Evolutionary conservation across 2,329 filamentous ascomycete genomes (phyloP).

Genomic region (Conoideocrella luteorostrata): DNA sequence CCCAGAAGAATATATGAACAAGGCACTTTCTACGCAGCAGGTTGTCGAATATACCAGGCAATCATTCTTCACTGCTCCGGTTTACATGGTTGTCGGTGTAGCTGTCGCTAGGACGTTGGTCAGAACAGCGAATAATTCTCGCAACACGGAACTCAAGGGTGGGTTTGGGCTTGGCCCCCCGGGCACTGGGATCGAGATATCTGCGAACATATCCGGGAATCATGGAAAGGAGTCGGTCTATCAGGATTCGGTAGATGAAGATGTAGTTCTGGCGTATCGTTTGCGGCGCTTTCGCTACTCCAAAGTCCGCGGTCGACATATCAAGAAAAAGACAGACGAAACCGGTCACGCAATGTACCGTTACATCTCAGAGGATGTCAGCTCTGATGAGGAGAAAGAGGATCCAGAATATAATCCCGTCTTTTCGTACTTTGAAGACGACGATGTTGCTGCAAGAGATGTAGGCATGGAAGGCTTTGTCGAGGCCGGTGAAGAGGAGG

Average conservation of each 20-base stretch:
- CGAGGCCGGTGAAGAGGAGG: background rate
- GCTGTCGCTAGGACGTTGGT: conserved; percentile 9
- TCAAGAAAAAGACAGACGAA: conserved; percentile 8
- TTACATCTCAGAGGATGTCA: background rate
- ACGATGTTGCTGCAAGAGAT: background rate
- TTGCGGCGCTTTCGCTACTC: conserved; percentile 12
- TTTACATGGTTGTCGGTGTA: conserved; percentile 13
- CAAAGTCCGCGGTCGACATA: conserved; percentile 8
- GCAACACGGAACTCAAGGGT: conserved; percentile 7
- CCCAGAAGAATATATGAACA: background rate
- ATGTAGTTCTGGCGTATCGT: conserved; percentile 12
- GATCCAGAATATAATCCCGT: background rate
- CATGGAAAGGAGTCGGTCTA: conserved; percentile 6
- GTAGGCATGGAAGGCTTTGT: background rate
- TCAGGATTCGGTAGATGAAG: conserved; percentile 6
- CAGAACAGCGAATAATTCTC: conserved; percentile 4
- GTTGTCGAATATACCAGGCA: conserved; percentile 4
- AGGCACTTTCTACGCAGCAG: background rate
- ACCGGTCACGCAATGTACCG: conserved; percentile 7
- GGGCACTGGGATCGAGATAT: conserved; percentile 10
- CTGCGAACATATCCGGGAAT: conserved; percentile 10
- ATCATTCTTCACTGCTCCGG: conserved; percentile 11
- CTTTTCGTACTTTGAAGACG: conserved; percentile 1
- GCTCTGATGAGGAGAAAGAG: background rate
- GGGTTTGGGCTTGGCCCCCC: conserved; percentile 12